phyloP scores from a whole-genome alignment of 2,329 filamentous ascomycete species.

The Neurospora crassa region DNA sequence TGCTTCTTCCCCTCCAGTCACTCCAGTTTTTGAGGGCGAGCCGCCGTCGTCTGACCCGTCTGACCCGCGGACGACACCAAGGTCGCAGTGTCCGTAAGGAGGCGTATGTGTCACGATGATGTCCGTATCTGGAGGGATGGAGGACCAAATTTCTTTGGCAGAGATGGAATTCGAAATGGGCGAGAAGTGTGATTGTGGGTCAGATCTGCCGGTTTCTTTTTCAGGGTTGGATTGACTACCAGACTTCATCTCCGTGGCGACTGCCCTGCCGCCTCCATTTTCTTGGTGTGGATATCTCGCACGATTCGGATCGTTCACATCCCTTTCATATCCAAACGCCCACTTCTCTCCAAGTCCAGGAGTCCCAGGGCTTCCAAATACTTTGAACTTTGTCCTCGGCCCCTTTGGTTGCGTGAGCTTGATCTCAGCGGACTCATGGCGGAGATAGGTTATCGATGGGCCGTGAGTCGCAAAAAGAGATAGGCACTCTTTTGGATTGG shows the following conservation, averaged over 20 bases:
- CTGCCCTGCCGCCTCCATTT: no score
- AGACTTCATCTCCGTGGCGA: no score
- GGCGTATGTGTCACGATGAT: slow-evolving; percentile 65
- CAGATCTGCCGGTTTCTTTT: no score
- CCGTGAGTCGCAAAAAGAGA: slow-evolving; percentile 33
- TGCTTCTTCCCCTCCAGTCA: neutral
- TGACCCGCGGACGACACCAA: slow-evolving; percentile 18
- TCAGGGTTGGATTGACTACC: no score
- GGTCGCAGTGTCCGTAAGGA: slow-evolving; percentile 49
- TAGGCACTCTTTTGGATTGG: slow-evolving; percentile 44
- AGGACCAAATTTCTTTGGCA: slow-evolving; percentile 40
- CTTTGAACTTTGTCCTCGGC: slow-evolving; percentile 49
- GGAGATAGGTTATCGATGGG: slow-evolving; percentile 52
- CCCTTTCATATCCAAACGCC: slow-evolving; percentile 55
- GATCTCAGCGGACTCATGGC: slow-evolving; percentile 46
- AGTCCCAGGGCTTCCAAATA: slow-evolving; percentile 65
- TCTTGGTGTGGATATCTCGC: no score
- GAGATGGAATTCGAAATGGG: no score
- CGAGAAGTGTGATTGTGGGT: no score
- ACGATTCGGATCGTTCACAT: slow-evolving; percentile 5
- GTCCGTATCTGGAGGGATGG: slow-evolving; percentile 52
- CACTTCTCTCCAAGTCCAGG: slow-evolving; percentile 39
- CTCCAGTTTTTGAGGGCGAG: neutral
- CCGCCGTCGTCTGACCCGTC: neutral
- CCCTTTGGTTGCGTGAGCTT: slow-evolving; percentile 43